A percentile compares a stretch with the other conserved stretches of the same genome.
Evolutionary conservation across 345 rosid species (phyloP).

Genomic region (Eucalyptus camaldulensis): DNA sequence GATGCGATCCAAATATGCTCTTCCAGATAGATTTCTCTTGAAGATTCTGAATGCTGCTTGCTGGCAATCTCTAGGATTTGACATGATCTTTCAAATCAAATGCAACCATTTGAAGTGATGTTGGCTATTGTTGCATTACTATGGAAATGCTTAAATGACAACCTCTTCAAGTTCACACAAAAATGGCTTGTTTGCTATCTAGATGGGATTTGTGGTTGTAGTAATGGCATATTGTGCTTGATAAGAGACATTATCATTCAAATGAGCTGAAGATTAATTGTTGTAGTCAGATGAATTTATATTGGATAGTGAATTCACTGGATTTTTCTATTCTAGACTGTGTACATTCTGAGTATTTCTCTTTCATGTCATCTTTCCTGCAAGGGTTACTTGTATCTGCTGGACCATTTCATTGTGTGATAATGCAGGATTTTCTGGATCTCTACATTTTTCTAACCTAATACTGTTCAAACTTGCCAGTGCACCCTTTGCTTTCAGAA

Average conservation of each 20-base stretch:
- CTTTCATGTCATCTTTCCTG: not conserved
- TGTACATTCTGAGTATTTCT: not conserved
- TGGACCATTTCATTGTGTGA: not conserved
- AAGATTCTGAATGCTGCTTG: not conserved
- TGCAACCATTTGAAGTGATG: not conserved
- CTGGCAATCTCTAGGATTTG: not conserved
- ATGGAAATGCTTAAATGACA: not conserved
- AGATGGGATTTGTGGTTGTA: not conserved
- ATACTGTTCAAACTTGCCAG: conserved; percentile 21
- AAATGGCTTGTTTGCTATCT: not conserved
- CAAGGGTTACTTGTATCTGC: not conserved
- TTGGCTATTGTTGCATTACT: not conserved
- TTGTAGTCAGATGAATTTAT: not conserved
- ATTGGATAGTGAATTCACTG: not conserved
- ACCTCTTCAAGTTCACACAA: not conserved
- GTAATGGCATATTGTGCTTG: not conserved
- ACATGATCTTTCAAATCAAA: not conserved
- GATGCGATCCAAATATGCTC: not conserved
- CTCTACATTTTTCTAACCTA: not conserved
- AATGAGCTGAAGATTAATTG: not conserved
- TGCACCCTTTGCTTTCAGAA: conserved; percentile 35
- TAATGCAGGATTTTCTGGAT: not conserved
- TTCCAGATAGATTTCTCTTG: not conserved
- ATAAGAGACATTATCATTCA: not conserved
- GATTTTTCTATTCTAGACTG: not conserved